Evolutionary conservation across 2,329 filamentous ascomycete species (phyloP), one percentile per base, ranked within the genome.

Genomic region (Aureobasidium pullulans): DNA sequence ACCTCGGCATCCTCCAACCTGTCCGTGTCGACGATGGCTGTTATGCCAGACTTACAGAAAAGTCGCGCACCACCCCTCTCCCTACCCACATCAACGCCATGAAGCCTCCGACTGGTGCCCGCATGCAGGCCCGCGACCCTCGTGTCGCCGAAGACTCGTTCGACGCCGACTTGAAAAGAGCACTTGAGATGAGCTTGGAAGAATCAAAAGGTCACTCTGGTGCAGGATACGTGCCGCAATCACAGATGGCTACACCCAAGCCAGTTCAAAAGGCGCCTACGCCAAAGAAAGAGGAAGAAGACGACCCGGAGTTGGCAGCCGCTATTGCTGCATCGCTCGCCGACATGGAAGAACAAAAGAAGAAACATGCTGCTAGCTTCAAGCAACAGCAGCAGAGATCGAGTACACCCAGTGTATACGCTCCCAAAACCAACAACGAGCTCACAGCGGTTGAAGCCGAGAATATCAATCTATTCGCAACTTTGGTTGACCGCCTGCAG

Each of bases 311-410:
- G 68, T 76, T 99, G 31, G 95, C 94, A 71, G 91, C 93, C 29
- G 94, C 94, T 4, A 97, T 99, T 70, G 93, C 92, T 37, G 92
- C 95, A 16, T 97, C 94, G 5, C 72, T 99, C 61, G 88, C 89
- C 28, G 94, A 99, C 69, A 96, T 97, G 90, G 94, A 99, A 73
- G 89, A 96, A 72, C 93, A 99, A 72, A 97, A 99, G 79, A 88
- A 93, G 75, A 86, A 86, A 66, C 91, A 97, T 71, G 85, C 91
- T 1, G 89, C 88, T 5, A 85, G 85, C 1, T 81, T 97, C 66
- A 95, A 94, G 71, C 85, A 90, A 68, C 90, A 94, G 62, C 43
- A 58, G n/a, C 54, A 58, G 8, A 65, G 67, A 6, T 69, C 69
- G 6, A 62, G 64, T 10, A 80, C 77, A 39, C 76, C 79, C 1